Conservation (phyloP, 2,329 filamentous ascomycete genomes). For the Ambrosiella xylebori region DNA sequence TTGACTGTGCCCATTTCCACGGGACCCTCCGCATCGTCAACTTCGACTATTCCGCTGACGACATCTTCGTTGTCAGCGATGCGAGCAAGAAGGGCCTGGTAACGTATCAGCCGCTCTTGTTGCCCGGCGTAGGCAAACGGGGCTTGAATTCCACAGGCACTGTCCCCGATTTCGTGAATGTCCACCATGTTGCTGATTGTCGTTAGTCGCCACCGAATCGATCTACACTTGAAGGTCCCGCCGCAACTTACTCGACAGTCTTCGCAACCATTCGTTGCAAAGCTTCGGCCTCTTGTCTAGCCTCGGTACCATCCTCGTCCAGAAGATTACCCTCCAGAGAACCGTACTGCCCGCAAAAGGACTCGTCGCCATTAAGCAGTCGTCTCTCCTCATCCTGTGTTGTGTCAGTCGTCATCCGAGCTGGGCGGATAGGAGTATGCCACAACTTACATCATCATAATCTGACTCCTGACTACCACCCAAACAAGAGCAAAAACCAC, state of each 20-base stretch:
- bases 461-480: constrained; percentile 3
- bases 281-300: constrained; percentile 46
- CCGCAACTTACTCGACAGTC: constrained; percentile 39
- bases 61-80: constrained; percentile 30
- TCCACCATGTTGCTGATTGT: constrained; percentile 44
- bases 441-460: constrained; percentile 8
- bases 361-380: constrained; percentile 43
- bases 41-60: constrained; percentile 30
- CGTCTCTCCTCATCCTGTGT: constrained; percentile 39
- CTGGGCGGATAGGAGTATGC: neutral
- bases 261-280: constrained; percentile 45
- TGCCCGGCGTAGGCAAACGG: constrained; percentile 35
- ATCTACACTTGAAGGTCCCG: neutral
- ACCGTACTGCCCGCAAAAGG: constrained; percentile 40
- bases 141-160: constrained; percentile 21
- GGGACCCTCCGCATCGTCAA: constrained; percentile 25
- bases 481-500: constrained; percentile 11
- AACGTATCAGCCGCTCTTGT: constrained; percentile 38
- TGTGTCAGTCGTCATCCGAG: neutral
- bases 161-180: constrained; percentile 43
- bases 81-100: constrained; percentile 44
- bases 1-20: constrained; percentile 24
- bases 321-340: constrained; percentile 42
- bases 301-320: constrained; percentile 41
- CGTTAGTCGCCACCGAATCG: constrained; percentile 11